phyloP scores from a whole-genome alignment of 768 basidiomycete genomes.

The Candolleomyces aberdarensis region DNA sequence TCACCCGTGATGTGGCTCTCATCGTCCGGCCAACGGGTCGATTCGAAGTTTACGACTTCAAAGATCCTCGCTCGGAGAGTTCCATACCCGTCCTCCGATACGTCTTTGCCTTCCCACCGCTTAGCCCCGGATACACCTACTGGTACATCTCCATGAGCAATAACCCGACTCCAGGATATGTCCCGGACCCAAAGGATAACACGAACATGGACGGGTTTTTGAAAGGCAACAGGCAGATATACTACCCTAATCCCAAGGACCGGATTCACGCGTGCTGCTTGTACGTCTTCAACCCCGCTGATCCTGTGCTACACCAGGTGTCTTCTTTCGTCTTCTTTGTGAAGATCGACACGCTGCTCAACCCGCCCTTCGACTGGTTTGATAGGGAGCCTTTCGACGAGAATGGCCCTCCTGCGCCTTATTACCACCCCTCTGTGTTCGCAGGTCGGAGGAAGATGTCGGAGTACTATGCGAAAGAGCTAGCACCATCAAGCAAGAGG shows the following conservation, averaged over 20 bases:
- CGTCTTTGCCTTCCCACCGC: constrained; percentile 40
- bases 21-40: constrained; percentile 43
- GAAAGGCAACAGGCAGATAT: constrained; percentile 29
- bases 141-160: constrained; percentile 55
- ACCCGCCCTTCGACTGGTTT: constrained; percentile 28
- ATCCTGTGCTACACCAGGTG: constrained; percentile 18
- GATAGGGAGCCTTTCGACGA: neutral
- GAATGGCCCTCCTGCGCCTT: neutral
- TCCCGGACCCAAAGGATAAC: constrained; percentile 21
- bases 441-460: neutral
- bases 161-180: constrained; percentile 44
- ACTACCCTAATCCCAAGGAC: constrained; percentile 45
- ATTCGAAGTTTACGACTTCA: constrained; percentile 49
- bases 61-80: constrained; percentile 27
- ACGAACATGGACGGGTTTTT: constrained; percentile 4
- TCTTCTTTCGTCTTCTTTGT: constrained; percentile 51
- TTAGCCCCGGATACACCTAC: constrained; percentile 43
- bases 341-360: constrained; percentile 38
- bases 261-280: constrained; percentile 49
- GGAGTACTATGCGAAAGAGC: neutral
- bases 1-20: constrained; percentile 43
- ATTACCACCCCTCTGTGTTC: neutral
- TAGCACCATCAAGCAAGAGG: neutral
- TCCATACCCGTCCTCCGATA: constrained; percentile 32
- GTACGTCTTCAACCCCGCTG: constrained; percentile 41